Evolutionary conservation across 495 filamentous ascomycete species (phyloP).

Genomic region (Astrocystis sublimbata): DNA sequence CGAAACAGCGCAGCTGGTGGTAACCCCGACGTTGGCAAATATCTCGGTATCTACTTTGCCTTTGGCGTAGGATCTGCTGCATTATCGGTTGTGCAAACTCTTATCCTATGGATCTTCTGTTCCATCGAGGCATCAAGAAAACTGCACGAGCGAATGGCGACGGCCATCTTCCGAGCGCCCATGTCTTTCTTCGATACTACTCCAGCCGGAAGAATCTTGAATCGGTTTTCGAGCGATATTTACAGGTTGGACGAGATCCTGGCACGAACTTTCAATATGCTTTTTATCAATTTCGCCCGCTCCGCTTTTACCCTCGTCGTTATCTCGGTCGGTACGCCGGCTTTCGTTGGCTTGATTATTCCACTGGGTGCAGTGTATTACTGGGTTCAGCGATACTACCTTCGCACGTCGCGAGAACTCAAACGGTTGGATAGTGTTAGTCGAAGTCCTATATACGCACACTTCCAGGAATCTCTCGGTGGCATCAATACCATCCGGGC

Average conservation of each 20-base stretch:
- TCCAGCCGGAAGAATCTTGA: conserved; percentile 93
- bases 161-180: conserved; percentile 94
- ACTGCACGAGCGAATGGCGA: conserved; percentile 97
- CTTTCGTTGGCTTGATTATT: conserved; percentile 76
- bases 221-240: conserved; percentile 95
- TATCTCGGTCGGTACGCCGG: conserved; percentile 78
- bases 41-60: conserved; percentile 91
- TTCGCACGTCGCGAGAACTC: conserved; percentile 91
- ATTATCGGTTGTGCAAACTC: conserved; percentile 85
- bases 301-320: conserved; percentile 85
- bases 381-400: conserved; percentile 96
- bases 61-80: conserved; percentile 87
- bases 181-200: conserved; percentile 99
- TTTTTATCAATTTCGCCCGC: conserved; percentile 85
- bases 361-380: conserved; percentile 82
- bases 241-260: conserved; percentile 96
- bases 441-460: conserved; percentile 93
- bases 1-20: conserved; percentile 62
- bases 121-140: conserved; percentile 97
- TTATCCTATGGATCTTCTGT: conserved; percentile 99
- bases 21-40: conserved; percentile 80
- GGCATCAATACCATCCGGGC: conserved; percentile 97
- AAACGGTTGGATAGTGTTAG: conserved; percentile 95
- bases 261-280: conserved; percentile 88
- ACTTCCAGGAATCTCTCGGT: conserved; percentile 96